Base-by-base conservation (phyloP, 179 eudicot species). In the Vitellaria paradoxa region DNA sequence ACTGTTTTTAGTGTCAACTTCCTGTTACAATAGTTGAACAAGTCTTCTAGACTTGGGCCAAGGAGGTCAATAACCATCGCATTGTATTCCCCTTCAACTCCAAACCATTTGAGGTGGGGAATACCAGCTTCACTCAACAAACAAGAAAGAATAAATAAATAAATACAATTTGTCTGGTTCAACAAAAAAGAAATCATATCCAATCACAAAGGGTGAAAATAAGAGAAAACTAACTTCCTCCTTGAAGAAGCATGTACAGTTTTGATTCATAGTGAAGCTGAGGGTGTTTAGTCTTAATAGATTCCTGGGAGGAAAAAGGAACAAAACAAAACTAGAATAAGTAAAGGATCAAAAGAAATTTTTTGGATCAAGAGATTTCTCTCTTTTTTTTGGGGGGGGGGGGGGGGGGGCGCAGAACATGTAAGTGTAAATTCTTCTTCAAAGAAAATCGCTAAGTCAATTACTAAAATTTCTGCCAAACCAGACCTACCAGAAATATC, bases 51-150 rank as follows among this genome's bases (percentile, higher is more conserved):
- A 81, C 94, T 91, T 9, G 94, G 92, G 30, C 89, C 97, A 76
- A 87, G 94, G 76, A 92, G 97, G 80, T 92, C 94, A 78, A 92
- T 92, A 68, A 88, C 97, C 97, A 92, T 90, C 59, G 85, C 87
- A 86, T 85, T 92, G 86, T 92, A 84, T 71, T 92, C 97, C 17
- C 91, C 91, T 81, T 92, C 97, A 76, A 88, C 89, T 82, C 97
- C 94, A 84, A 74, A 87, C 94, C 92, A 90, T 70, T 90, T 90
- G 40, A 92, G 85, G 73, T 92, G 90, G 61, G 96, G 92, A 83
- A 91, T 70, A 40, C 96, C 93, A 84, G 89, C 96, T 91, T 77
- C 72, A 82, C 45, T 21, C 73, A 78, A 76, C 55, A 72, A 55
- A 66, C 56, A 75, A 30, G 37, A 30, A 30, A n/a, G n/a, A n/a